Conservation (phyloP, 345 rosid genomes). For the Capsella bursapastoris region DNA sequence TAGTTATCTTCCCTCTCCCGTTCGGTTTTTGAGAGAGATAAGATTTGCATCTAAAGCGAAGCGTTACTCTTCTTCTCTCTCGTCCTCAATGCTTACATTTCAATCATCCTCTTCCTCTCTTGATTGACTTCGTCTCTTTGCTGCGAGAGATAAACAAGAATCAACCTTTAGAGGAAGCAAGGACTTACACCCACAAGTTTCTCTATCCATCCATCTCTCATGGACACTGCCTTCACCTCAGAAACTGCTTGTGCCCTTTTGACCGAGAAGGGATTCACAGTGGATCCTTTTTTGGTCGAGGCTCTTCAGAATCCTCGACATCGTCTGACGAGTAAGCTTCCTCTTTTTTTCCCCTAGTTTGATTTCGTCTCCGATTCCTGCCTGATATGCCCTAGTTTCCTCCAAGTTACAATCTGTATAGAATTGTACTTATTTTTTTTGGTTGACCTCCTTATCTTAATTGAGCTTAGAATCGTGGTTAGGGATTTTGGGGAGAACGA, state of each 20-base stretch:
- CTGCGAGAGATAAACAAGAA: constrained; percentile 15
- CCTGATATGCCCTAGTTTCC: constrained; percentile 4
- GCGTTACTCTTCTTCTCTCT: constrained; percentile 14
- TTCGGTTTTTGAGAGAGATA: constrained; percentile 6
- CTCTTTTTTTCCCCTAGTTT: not conserved
- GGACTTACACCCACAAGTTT: constrained; percentile 3
- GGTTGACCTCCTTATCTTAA: not conserved
- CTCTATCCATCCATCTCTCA: constrained; percentile 24
- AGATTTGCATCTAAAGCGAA: constrained; percentile 29
- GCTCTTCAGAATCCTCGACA: constrained; percentile 87
- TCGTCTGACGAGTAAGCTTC: constrained; percentile 70
- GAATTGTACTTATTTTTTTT: not conserved
- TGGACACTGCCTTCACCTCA: constrained; percentile 5
- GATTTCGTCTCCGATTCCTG: constrained; percentile 1
- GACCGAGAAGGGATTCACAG: constrained; percentile 55
- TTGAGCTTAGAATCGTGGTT: constrained; percentile 7
- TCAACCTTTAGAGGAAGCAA: constrained; percentile 30
- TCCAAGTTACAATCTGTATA: not conserved
- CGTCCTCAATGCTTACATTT: constrained; percentile 26
- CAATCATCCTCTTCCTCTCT: constrained; percentile 33
- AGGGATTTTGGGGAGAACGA: not conserved
- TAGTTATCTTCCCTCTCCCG: constrained; percentile 1
- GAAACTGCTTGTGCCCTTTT: constrained; percentile 1
- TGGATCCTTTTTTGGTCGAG: constrained; percentile 88
- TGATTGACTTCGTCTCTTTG: constrained; percentile 34